Evolutionary conservation across 140 eudicot species (phyloP).

Genomic region (Oenanthe javanica): DNA sequence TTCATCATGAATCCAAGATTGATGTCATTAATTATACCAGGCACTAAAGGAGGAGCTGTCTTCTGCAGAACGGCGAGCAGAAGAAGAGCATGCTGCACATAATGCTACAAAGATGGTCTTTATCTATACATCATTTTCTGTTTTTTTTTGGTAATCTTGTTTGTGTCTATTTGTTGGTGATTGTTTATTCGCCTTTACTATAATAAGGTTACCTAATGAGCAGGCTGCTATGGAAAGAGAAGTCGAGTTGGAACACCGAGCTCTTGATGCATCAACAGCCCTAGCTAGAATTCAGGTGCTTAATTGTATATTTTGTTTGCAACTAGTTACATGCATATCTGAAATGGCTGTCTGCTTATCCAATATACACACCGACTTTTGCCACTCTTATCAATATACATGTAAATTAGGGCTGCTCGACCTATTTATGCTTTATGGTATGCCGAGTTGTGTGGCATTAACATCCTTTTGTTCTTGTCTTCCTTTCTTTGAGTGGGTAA

Average conservation of each 20-base stretch:
- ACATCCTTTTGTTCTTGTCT: neutral
- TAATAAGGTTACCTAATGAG: slow-evolving; percentile 8
- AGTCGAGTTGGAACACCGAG: slow-evolving; percentile 94
- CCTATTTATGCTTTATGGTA: neutral
- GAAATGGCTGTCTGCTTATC: too few species aligned
- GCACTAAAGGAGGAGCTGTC: slow-evolving; percentile 93
- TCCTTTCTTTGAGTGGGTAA: neutral
- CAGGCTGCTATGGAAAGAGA: slow-evolving; percentile 99
- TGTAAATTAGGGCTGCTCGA: neutral
- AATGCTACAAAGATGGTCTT: slow-evolving; percentile 82
- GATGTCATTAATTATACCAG: slow-evolving; percentile 30
- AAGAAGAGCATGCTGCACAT: slow-evolving; percentile 97
- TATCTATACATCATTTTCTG: slow-evolving; percentile 4
- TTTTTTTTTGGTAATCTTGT: neutral
- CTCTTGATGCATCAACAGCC: slow-evolving; percentile 92
- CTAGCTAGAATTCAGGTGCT: slow-evolving; percentile 87
- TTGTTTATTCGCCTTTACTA: neutral
- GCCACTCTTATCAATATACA: neutral
- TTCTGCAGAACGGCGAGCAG: slow-evolving; percentile 84
- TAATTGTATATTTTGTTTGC: slow-evolving; percentile 2
- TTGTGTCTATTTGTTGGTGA: neutral
- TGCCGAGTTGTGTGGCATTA: neutral
- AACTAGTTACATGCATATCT: neutral
- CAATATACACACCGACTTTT: neutral
- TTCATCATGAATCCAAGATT: slow-evolving; percentile 11